These are phyloP conservation scores for Pythium phragmitis DNA, from an alignment of 352 stramenopile species.

Conservation along the genomic window DNA sequence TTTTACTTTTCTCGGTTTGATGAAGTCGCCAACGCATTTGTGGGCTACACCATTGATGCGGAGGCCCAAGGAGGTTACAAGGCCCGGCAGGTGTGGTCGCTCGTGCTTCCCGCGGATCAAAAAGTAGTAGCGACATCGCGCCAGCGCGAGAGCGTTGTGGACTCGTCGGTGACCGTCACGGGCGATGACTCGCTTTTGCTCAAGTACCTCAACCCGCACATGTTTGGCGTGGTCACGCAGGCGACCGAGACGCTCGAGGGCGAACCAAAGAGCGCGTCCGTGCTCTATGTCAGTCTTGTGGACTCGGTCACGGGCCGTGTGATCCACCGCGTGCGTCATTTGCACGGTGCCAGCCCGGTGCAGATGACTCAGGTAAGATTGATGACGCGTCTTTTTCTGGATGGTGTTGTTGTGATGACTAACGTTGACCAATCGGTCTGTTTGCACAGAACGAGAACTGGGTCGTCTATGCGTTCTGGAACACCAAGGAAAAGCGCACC, in stretches of 20 bases:
- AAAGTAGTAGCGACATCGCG: constrained; percentile 52
- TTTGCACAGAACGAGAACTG: constrained; percentile 91
- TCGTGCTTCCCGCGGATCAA: constrained; percentile 65
- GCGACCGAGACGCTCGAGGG: constrained; percentile 39
- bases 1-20: constrained; percentile 87
- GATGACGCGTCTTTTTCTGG: background rate
- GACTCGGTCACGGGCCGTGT: constrained; percentile 95
- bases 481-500: constrained; percentile 84
- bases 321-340: constrained; percentile 90
- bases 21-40: constrained; percentile 38
- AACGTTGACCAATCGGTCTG: background rate
- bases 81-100: constrained; percentile 61
- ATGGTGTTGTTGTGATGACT: too few species aligned
- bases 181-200: constrained; percentile 96
- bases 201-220: constrained; percentile 98
- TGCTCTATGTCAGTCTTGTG: constrained; percentile 90
- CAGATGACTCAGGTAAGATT: constrained; percentile 63
- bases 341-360: constrained; percentile 64
- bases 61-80: constrained; percentile 31
- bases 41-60: constrained; percentile 57
- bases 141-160: constrained; percentile 64
- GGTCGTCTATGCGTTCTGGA: constrained; percentile 97
- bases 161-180: constrained; percentile 80
- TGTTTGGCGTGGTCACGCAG: constrained; percentile 91
- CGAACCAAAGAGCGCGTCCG: constrained; percentile 35